Evolutionary conservation across 2,329 filamentous ascomycete genomes (phyloP), one percentile per base, ranked within the genome.

Genomic region (Epichloe aotearoae): DNA sequence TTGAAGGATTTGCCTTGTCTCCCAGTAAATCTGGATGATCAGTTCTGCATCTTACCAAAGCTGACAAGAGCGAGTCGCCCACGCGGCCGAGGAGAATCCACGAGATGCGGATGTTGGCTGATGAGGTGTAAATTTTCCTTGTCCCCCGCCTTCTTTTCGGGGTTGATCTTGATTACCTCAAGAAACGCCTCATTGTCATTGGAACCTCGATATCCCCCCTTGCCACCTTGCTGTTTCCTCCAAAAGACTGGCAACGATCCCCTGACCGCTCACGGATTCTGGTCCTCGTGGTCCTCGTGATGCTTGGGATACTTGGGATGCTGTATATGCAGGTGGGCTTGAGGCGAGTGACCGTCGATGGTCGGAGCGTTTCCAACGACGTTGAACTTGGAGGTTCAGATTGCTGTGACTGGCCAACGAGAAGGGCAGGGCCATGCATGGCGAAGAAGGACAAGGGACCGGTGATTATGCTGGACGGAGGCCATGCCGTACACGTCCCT

Each of bases 401-500:
- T 46, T 46, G 34, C 26, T 17, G n/a, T n/a, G 26, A 11, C 20
- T 33, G 46, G 20, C 23, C 46, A 40, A 19, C 46, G 19, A 20
- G 30, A 44, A 37, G 11, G 30, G 34, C 38, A 51, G 50, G 14
- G 38, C 20, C 39, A 37, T 41, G 14, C 36, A 50, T 10, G 33
- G 20, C 23, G 20, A 17, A 34, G 19, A 36, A 11, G 4, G 6
- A 34, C 30, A 15, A 23, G 26, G 33, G 30, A 30, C 37, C 37
- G 34, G 44, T 43, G 49, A 51, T 52, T 39, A 5, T 52, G 50
- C 46, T 41, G 51, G 15, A 44, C 23, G 34, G 49, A 33, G 33
- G n/a, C 23, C 36, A 41, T 43, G 19, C 49, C 19, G 19, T 19
- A 19, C 19, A 19, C 3, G 19, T 19, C 49, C 19, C 41, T 50